phyloP scores from a whole-genome alignment of 1,139 yeast genomes.

The Groenewaldozyma sp. region DNA sequence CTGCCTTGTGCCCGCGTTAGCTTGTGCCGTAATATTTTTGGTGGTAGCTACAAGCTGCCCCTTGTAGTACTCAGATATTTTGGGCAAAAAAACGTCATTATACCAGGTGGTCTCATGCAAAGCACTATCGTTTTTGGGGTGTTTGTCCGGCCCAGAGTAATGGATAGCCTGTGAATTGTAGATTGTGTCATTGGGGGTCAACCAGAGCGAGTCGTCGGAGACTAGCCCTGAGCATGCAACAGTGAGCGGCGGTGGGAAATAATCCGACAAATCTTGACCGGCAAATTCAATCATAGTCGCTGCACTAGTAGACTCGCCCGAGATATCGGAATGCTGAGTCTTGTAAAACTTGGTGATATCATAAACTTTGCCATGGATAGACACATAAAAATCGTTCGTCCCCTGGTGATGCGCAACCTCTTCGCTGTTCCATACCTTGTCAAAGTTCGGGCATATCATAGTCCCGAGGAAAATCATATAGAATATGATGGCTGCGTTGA shows the following conservation, averaged over 20 bases:
- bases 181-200: slow-evolving; percentile 24
- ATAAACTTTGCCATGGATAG: slow-evolving; percentile 30
- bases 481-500: slow-evolving; percentile 28
- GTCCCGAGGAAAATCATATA: slow-evolving; percentile 31
- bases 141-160: slow-evolving; percentile 23
- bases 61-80: slow-evolving; percentile 24
- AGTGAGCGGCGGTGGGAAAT: slow-evolving; percentile 31
- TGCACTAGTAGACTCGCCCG: slow-evolving; percentile 20
- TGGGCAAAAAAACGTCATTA: slow-evolving; percentile 25
- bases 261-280: slow-evolving; percentile 27
- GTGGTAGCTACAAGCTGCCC: slow-evolving; percentile 29
- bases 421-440: slow-evolving; percentile 30
- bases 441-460: slow-evolving; percentile 29
- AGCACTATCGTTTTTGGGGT: slow-evolving; percentile 17
- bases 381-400: slow-evolving; percentile 26
- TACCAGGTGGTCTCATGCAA: slow-evolving; percentile 29
- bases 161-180: slow-evolving; percentile 27
- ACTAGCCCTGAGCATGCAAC: slow-evolving; percentile 30
- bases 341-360: slow-evolving; percentile 30
- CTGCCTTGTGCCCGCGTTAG: slow-evolving; percentile 13
- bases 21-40: slow-evolving; percentile 17
- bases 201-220: slow-evolving; percentile 20
- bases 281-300: slow-evolving; percentile 28
- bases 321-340: slow-evolving; percentile 29
- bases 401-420: slow-evolving; percentile 28